These are phyloP conservation scores for Elsinoe arachidis DNA, from an alignment of 2,329 filamentous ascomycete species.

Conservation along the genomic window DNA sequence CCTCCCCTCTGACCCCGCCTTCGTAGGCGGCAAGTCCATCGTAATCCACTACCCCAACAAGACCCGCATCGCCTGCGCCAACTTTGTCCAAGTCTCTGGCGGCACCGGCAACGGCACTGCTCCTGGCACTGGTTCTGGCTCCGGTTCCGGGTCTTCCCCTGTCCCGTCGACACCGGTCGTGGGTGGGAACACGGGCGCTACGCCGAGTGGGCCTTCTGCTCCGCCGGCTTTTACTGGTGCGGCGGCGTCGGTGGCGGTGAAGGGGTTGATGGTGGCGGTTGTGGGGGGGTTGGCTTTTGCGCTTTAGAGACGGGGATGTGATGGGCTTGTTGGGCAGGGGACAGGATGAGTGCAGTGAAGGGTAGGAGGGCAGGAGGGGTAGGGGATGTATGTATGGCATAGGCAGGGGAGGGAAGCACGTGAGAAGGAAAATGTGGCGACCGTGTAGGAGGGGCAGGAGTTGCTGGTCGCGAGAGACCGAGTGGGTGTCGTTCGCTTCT, in stretches of 20 bases:
- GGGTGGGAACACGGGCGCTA: background rate
- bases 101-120: background rate
- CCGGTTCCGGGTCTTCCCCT: background rate
- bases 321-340: too few species aligned
- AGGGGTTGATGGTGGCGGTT: background rate
- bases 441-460: too few species aligned
- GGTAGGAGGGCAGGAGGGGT: too few species aligned
- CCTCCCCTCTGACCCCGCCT: conserved; percentile 33
- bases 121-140: background rate
- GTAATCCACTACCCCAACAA: conserved; percentile 47
- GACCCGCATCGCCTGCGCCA: conserved; percentile 47
- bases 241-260: background rate
- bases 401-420: background rate
- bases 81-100: conserved; percentile 1
- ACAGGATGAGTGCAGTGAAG: too few species aligned
- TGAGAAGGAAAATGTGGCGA: background rate
- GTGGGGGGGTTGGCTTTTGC: conserved; percentile 1
- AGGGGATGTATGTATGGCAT: background rate
- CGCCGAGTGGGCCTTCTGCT: background rate
- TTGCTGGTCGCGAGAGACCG: too few species aligned
- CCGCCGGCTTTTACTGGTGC: background rate
- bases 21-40: conserved; percentile 46
- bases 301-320: background rate
- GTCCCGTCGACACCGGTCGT: background rate
- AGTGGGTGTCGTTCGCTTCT: background rate